These are phyloP conservation scores for Nicotiana paniculata DNA, from an alignment of 257 asterid species.

Conservation along the genomic window DNA sequence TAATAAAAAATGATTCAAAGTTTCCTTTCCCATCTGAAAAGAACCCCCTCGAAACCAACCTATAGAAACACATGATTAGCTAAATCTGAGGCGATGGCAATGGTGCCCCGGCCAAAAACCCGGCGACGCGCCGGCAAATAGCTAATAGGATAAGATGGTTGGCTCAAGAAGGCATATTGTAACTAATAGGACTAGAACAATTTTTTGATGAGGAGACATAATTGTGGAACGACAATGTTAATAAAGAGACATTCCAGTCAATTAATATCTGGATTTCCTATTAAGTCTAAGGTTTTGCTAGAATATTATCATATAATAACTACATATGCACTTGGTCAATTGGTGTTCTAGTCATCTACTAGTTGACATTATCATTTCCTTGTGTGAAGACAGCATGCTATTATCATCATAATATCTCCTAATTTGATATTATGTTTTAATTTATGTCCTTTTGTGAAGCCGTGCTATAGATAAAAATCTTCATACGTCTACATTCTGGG, in stretches of 20 bases:
- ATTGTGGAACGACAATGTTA: neutral
- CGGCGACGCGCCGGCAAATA: neutral
- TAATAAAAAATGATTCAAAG: too few relatives aligned
- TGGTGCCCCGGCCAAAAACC: neutral
- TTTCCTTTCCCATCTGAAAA: too few relatives aligned
- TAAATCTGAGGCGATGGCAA: neutral
- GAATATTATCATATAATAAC: neutral
- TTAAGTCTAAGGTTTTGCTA: too few relatives aligned
- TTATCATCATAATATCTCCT: neutral
- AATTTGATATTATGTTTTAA: neutral
- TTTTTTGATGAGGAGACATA: neutral
- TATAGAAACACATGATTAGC: too few relatives aligned
- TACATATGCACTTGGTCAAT: neutral
- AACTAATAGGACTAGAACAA: neutral
- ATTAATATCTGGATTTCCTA: neutral
- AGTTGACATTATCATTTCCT: neutral
- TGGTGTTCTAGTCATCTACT: neutral
- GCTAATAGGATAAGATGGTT: neutral
- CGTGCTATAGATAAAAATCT: too few relatives aligned
- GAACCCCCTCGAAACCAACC: too few relatives aligned
- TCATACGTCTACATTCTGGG: too few relatives aligned
- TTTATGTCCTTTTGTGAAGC: neutral
- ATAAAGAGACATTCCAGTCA: neutral
- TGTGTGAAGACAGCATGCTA: neutral
- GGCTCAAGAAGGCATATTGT: neutral